Conservation (phyloP, 2,329 filamentous ascomycete species). For the Orbilia javanica region DNA sequence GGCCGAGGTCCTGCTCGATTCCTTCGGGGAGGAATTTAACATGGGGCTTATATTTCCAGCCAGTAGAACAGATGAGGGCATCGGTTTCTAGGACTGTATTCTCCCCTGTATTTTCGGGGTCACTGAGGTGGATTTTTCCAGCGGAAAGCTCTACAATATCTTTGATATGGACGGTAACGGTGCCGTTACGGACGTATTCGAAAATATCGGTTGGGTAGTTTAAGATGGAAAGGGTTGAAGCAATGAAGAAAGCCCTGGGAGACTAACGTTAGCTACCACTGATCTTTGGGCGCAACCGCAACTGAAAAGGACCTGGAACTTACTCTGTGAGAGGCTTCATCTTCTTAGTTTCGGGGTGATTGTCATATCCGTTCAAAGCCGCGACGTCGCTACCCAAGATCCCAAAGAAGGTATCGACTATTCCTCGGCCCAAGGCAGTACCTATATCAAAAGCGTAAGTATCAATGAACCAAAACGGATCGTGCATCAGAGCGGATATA, state of each 20-base stretch:
- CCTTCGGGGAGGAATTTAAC: slow-evolving; percentile 70
- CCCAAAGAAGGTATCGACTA: slow-evolving; percentile 30
- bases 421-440: slow-evolving; percentile 60
- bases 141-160: slow-evolving; percentile 69
- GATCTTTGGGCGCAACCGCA: not conserved
- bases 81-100: slow-evolving; percentile 69
- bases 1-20: slow-evolving; percentile 68
- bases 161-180: slow-evolving; percentile 70
- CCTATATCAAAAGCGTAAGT: slow-evolving; percentile 64
- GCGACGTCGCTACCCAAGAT: slow-evolving; percentile 72
- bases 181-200: slow-evolving; percentile 70
- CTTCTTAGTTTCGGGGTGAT: slow-evolving; percentile 70
- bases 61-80: slow-evolving; percentile 71
- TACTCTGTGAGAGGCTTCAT: slow-evolving; percentile 69
- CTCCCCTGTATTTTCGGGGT: slow-evolving; percentile 63
- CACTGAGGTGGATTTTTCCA: slow-evolving; percentile 68
- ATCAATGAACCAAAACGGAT: slow-evolving; percentile 67
- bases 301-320: not conserved
- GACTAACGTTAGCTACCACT: not conserved
- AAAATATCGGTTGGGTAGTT: slow-evolving; percentile 74
- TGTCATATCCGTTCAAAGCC: slow-evolving; percentile 70
- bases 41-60: slow-evolving; percentile 70
- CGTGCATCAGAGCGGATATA: slow-evolving; percentile 63
- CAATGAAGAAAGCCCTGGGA: slow-evolving; percentile 68
- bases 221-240: slow-evolving; percentile 71